Evolutionary conservation across 352 stramenopile species (phyloP).

Genomic region (Globisporangium solare): DNA sequence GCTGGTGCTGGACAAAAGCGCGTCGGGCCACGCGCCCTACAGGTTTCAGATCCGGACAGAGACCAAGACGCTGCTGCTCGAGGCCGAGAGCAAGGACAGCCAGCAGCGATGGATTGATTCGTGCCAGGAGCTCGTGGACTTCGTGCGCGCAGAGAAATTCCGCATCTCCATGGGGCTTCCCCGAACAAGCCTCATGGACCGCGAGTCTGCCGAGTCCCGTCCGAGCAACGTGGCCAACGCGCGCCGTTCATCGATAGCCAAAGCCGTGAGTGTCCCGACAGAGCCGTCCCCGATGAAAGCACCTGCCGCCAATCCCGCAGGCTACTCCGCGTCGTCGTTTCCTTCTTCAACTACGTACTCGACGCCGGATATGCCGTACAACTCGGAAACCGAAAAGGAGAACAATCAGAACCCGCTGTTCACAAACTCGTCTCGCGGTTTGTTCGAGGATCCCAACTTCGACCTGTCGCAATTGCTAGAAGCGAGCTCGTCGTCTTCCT

Average conservation of each 20-base stretch:
- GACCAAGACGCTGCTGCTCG: constrained; percentile 47
- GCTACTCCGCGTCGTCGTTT: constrained; percentile 12
- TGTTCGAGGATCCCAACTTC: constrained; percentile 16
- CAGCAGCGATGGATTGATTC: constrained; percentile 69
- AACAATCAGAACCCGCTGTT: constrained; percentile 19
- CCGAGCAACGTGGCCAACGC: constrained; percentile 1
- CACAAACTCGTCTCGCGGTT: constrained; percentile 11
- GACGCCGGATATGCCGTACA: background rate
- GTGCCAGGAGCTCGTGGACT: constrained; percentile 60
- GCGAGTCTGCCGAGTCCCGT: constrained; percentile 13
- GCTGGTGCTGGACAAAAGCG: constrained; percentile 66
- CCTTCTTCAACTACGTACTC: background rate
- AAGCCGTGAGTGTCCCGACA: constrained; percentile 13
- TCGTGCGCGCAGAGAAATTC: constrained; percentile 61
- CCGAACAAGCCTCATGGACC: constrained; percentile 17
- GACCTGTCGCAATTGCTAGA: constrained; percentile 16
- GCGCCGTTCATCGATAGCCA: constrained; percentile 19
- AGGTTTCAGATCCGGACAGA: constrained; percentile 68
- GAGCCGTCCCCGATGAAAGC: constrained; percentile 1
- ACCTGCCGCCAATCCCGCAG: background rate
- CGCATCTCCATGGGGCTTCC: constrained; percentile 24
- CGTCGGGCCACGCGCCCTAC: constrained; percentile 45
- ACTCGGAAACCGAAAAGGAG: constrained; percentile 7
- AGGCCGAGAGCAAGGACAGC: constrained; percentile 60
- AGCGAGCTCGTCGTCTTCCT: constrained; percentile 20